phyloP scores from a whole-genome alignment of 2,329 filamentous ascomycete species.

The Sporothrix sp. region DNA sequence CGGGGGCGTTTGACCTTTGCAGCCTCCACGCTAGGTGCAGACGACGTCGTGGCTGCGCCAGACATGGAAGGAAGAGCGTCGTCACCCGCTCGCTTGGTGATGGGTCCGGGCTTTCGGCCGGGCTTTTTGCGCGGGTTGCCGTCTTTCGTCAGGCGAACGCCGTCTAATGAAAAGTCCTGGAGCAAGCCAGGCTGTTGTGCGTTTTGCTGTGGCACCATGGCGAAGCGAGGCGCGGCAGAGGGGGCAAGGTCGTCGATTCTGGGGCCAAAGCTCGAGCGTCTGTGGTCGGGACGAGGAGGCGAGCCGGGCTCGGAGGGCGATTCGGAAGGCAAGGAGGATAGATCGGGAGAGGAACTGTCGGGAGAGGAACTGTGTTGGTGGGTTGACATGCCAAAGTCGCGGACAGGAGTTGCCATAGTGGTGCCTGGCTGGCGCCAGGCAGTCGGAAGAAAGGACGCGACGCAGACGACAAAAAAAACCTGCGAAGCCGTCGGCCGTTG shows the following conservation, averaged over 20 bases:
- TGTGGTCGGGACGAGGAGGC: slow-evolving; percentile 29
- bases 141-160: slow-evolving; percentile 45
- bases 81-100: slow-evolving; percentile 20
- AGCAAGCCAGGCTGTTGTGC: slow-evolving; percentile 15
- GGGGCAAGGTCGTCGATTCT: slow-evolving; percentile 36
- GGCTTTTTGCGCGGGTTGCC: slow-evolving; percentile 54
- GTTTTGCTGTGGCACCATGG: slow-evolving; percentile 25
- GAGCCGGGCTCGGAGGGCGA: slow-evolving; percentile 41
- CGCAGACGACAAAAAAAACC: too few relatives aligned
- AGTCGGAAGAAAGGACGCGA: not conserved
- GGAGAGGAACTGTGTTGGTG: slow-evolving; percentile 38
- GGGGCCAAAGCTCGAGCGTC: slow-evolving; percentile 24
- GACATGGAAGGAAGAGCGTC: slow-evolving; percentile 14
- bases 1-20: slow-evolving; percentile 44
- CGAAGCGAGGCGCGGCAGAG: slow-evolving; percentile 25
- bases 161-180: slow-evolving; percentile 26
- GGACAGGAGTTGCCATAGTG: slow-evolving; percentile 13
- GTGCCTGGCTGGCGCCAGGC: not conserved
- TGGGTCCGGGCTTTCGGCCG: slow-evolving; percentile 52
- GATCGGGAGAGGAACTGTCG: slow-evolving; percentile 39
- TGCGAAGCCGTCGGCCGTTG: not conserved
- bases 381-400: slow-evolving; percentile 25
- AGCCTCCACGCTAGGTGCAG: slow-evolving; percentile 27
- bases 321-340: slow-evolving; percentile 43
- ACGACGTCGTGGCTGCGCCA: slow-evolving; percentile 26